Base-by-base conservation (phyloP, 202 grass and related monocot species). In the Saccharum hybrid region DNA sequence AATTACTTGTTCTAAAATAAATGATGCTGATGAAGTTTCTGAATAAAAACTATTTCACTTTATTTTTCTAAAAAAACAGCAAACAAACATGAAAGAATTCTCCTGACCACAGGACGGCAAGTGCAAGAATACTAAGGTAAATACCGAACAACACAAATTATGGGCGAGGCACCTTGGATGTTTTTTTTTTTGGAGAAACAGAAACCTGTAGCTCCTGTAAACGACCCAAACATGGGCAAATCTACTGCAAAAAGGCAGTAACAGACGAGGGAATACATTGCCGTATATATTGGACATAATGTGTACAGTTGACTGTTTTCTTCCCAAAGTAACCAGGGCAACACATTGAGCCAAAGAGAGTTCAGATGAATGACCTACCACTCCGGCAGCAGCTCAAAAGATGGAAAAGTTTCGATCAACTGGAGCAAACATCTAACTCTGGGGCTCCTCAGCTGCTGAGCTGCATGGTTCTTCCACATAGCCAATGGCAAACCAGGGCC, bases 171-270 rank as follows among this genome's bases (percentile, higher is more conserved):
- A 63, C 4, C 71, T 75, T 74, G 16, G 49, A 54, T 52, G 10
- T 42, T 42, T 8, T 2, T 41, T 8, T 1, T 41, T 41, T 9
- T 8, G 7, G 39, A 40, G 39, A 40, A 12, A 11, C 10, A 12
- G 10, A 45, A 45, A 12, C 10, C 10, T 11, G 42, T 45, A 45
- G 10, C 42, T 45, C 39, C 39, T 40, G 39, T 40, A 61, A 68
- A 52, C 15, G 15, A 59, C 31, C 59, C 63, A 78, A 16, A 16
- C 26, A 54, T 42, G 11, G 4, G 63, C 48, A 74, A 61, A 8
- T 39, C 0, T 68, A 37, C 56, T 62, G 75, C 81, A 36, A 77
- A 69, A 72, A 74, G 8, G 68, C 37, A 38, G 37, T 39, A 70
- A 40, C 63, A 22, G n/a, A 36, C 14, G 28, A 7, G 1, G 22